Base-by-base conservation (phyloP, 2,329 filamentous ascomycete species). In the Phialemoniopsis sp. region DNA sequence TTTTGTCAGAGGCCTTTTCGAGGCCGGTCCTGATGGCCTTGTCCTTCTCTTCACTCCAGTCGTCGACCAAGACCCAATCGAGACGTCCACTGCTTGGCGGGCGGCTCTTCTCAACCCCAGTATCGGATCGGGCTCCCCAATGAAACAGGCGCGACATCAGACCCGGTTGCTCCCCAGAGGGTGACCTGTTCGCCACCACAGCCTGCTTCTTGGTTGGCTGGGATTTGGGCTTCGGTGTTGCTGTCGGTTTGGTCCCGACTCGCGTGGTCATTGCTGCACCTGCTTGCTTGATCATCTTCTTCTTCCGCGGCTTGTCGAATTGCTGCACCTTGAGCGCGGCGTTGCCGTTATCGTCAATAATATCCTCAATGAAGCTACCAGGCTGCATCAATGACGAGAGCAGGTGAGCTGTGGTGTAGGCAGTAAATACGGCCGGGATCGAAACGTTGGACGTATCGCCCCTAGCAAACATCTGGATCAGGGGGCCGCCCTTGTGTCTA, bases 391-490 rank as follows among this genome's bases (percentile, higher is more conserved):
- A 73, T 8, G 90, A 89, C 2, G 90, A 95, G 13, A 98, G 73
- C 13, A 98, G 72, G 59, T 96, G 91, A 2, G 93, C 93, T 0
- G 91, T 97, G 1, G 89, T 97, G 51, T 93, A 82, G 1, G 91
- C 94, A 0, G 93, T 97, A 62, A 98, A 98, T 9, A 97, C 74
- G 1, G 93, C 88, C 2, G 93, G 90, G 39, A 98, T 96, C 1
- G 89, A 89, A 48, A 97, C 79, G 54, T 96, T 95, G 28, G 90
- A 94, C 4, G 91, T 95, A 57, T 97, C 90, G 29, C 91, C 93
- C 54, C 87, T 82, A n/a, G 93, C 93, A 60, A 95, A 97, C 93
- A 98, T 98, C 52, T 94, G 93, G 37, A 97, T 87, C 45, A 98
- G 68, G 29, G 86, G 86, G 4, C 89, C 90, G 33, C 91, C 91